Evolutionary conservation across 129 eudicot species (phyloP).

Genomic region (Pittosporum tobira): DNA sequence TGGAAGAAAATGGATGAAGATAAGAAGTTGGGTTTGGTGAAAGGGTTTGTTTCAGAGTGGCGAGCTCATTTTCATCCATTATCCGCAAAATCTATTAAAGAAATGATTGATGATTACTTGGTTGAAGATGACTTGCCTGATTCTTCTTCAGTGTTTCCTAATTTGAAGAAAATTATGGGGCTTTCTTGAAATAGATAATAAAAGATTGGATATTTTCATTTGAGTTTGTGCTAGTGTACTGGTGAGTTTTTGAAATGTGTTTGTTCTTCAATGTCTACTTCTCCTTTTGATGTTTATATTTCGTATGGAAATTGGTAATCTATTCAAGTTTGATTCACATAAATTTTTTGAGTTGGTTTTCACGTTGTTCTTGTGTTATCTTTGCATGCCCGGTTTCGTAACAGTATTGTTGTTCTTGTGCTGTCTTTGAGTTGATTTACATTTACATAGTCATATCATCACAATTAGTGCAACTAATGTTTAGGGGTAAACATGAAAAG

Average conservation of each 20-base stretch:
- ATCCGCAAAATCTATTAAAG: slow-evolving; percentile 57
- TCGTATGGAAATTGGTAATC: neutral
- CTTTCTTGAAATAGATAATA: slow-evolving; percentile 19
- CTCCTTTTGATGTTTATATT: neutral
- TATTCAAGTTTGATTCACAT: neutral
- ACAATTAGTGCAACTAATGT: no score
- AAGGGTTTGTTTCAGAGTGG: slow-evolving; percentile 63
- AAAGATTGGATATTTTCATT: neutral
- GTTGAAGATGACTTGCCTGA: slow-evolving; percentile 6
- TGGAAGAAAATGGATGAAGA: slow-evolving; percentile 53
- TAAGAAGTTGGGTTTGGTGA: slow-evolving; percentile 43
- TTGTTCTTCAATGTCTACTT: neutral
- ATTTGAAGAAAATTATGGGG: slow-evolving; percentile 40
- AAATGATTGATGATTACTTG: slow-evolving; percentile 55
- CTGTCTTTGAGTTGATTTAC: no score
- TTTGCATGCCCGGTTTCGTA: no score
- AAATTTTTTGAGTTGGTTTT: no score
- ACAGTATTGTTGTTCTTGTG: no score
- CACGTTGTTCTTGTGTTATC: no score
- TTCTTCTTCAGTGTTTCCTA: slow-evolving; percentile 23
- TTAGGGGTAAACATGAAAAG: no score
- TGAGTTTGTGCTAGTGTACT: neutral
- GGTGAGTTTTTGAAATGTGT: no score
- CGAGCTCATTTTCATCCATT: slow-evolving; percentile 63
- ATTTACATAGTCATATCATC: no score